A percentile compares a stretch with the other conserved stretches of the same genome.
Evolutionary conservation across 805 yeast species (phyloP).

Genomic region (Ascoidea rubescens): DNA sequence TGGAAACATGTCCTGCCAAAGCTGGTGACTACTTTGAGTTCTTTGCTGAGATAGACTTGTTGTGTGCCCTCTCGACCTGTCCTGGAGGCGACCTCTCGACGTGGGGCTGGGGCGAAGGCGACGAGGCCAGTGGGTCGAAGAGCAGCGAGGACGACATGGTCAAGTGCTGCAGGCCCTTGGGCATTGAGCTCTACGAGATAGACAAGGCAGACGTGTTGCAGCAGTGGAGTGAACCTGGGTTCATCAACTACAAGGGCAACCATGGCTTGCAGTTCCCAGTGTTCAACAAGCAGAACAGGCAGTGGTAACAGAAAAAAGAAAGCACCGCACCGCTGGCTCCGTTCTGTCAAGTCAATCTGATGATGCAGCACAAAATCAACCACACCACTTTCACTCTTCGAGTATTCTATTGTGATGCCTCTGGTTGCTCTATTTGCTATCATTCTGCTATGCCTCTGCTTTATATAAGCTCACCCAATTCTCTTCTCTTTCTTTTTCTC

Average conservation of each 20-base stretch:
- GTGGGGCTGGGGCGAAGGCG: slow-evolving; percentile 63
- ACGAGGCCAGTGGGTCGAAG: slow-evolving; percentile 18
- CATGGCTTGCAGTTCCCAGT: slow-evolving; percentile 31
- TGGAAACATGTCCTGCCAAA: slow-evolving; percentile 57
- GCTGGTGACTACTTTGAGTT: slow-evolving; percentile 48
- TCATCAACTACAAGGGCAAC: slow-evolving; percentile 37
- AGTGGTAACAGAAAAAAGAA: no score
- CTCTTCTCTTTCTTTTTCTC: no score
- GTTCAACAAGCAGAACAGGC: slow-evolving; percentile 12
- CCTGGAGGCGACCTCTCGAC: slow-evolving; percentile 57
- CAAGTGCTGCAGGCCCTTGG: slow-evolving; percentile 49
- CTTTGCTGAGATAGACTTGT: slow-evolving; percentile 51
- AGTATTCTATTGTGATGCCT: no score
- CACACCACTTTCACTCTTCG: no score
- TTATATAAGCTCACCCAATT: no score
- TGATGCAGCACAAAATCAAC: no score
- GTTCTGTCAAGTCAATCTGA: no score
- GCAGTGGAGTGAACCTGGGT: slow-evolving; percentile 38
- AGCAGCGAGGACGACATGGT: slow-evolving; percentile 31
- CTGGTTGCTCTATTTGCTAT: no score
- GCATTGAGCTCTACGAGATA: slow-evolving; percentile 43
- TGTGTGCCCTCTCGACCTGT: slow-evolving; percentile 53
- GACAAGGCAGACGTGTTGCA: slow-evolving; percentile 30
- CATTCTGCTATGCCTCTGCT: no score
- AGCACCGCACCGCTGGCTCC: no score